Evolutionary conservation across 305 asterid species (phyloP).

Genomic region (Fraxinus floribunda): DNA sequence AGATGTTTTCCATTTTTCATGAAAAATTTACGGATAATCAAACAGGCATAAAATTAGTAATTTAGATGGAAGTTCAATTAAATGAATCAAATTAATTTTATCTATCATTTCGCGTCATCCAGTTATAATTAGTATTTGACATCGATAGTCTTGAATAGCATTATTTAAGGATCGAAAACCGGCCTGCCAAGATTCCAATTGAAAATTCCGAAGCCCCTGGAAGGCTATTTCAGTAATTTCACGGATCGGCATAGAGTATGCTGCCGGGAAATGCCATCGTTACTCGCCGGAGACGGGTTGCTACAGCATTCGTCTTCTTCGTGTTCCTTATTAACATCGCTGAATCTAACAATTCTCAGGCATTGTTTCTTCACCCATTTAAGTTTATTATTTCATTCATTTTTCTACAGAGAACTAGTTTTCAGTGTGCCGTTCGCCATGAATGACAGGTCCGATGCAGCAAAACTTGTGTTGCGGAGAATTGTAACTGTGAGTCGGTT

Average conservation of each 20-base stretch:
- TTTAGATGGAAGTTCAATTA: no score
- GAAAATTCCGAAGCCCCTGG: neutral
- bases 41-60: no score
- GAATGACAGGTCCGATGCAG: slow-evolving; percentile 58
- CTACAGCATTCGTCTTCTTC: slow-evolving; percentile 23
- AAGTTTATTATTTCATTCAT: neutral
- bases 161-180: neutral
- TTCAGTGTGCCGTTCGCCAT: neutral
- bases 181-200: neutral
- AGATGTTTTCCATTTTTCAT: no score
- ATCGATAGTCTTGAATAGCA: no score
- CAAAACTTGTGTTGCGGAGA: slow-evolving; percentile 62
- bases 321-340: slow-evolving; percentile 10
- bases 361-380: neutral
- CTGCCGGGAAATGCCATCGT: neutral
- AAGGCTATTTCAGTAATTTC: neutral
- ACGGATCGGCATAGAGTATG: neutral
- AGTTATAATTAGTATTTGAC: no score
- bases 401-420: neutral
- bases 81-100: no score
- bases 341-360: slow-evolving; percentile 37
- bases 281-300: neutral
- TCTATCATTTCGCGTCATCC: no score
- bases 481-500: slow-evolving; percentile 54
- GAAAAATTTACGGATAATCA: no score